Conservation (phyloP, 2,329 filamentous ascomycete species). For the Aotearoamyces nothofagi region DNA sequence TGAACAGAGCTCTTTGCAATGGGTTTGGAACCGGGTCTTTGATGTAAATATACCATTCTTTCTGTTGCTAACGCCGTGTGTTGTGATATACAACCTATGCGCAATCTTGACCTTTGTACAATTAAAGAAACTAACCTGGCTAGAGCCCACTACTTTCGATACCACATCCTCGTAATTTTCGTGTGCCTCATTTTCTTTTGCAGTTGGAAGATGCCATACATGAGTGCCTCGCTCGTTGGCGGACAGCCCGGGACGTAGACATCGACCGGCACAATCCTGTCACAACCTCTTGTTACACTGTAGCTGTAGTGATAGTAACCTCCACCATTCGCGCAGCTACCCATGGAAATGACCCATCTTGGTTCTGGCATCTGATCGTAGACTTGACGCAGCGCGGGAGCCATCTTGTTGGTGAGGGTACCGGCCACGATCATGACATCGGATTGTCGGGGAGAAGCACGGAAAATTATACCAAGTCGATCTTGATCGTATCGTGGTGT, state of each 20-base stretch:
- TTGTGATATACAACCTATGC: slow-evolving; percentile 1
- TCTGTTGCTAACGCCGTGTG: background rate
- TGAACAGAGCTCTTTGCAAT: no score
- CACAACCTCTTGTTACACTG: slow-evolving; percentile 59
- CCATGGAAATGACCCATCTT: slow-evolving; percentile 74
- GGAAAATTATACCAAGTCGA: slow-evolving; percentile 79
- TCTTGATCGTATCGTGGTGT: slow-evolving; percentile 84
- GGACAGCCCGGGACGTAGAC: slow-evolving; percentile 67
- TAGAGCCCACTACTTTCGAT: slow-evolving; percentile 30
- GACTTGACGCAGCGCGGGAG: slow-evolving; percentile 73
- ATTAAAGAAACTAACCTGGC: slow-evolving; percentile 1
- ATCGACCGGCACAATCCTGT: slow-evolving; percentile 65
- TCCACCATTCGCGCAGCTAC: slow-evolving; percentile 70
- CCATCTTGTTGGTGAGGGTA: slow-evolving; percentile 94
- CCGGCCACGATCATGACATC: slow-evolving; percentile 92
- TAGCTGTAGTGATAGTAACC: slow-evolving; percentile 85
- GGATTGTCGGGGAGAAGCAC: slow-evolving; percentile 72
- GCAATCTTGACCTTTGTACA: slow-evolving; percentile 2
- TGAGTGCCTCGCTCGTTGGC: slow-evolving; percentile 43
- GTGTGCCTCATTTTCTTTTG: slow-evolving; percentile 46
- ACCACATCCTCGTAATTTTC: slow-evolving; percentile 38
- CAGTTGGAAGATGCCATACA: slow-evolving; percentile 49
- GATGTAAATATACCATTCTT: no score
- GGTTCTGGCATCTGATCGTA: slow-evolving; percentile 96
- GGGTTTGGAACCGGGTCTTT: no score